These are phyloP conservation scores for Plantago coronopus DNA, from an alignment of 305 asterid species.

Conservation along the genomic window DNA sequence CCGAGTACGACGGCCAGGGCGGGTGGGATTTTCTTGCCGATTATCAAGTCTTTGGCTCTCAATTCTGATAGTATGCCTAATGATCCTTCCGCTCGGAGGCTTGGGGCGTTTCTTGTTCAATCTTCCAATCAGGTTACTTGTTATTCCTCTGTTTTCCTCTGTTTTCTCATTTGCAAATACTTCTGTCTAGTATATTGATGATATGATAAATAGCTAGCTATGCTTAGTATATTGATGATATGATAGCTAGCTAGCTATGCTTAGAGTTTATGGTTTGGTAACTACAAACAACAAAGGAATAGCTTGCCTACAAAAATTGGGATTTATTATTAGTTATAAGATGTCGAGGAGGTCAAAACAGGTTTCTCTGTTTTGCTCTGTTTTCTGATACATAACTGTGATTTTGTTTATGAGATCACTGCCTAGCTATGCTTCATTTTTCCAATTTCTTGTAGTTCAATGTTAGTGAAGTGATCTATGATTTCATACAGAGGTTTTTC, in stretches of 20 bases:
- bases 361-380: too few relatives aligned
- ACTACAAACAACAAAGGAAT: too few relatives aligned
- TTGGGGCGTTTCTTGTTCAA: slow-evolving; percentile 78
- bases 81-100: slow-evolving; percentile 52
- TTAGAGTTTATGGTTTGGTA: too few relatives aligned
- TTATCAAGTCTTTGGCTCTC: slow-evolving; percentile 65
- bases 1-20: slow-evolving; percentile 86
- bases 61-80: slow-evolving; percentile 60
- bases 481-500: too few relatives aligned
- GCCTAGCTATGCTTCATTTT: too few relatives aligned
- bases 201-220: not conserved
- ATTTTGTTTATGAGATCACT: too few relatives aligned
- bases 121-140: slow-evolving; percentile 66
- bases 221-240: not conserved
- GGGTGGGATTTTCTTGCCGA: slow-evolving; percentile 90
- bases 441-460: too few relatives aligned
- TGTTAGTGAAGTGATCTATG: too few relatives aligned
- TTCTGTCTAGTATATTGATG: not conserved
- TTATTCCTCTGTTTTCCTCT: not conserved
- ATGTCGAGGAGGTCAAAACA: too few relatives aligned
- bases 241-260: not conserved
- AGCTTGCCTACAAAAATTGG: too few relatives aligned
- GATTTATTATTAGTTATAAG: too few relatives aligned
- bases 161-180: not conserved
- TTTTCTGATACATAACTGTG: too few relatives aligned